Percentiles rank a stretch among this genome's conserved stretches.
Conservation (phyloP, 2,329 filamentous ascomycete species). For the Sordariomycetes sp. region DNA sequence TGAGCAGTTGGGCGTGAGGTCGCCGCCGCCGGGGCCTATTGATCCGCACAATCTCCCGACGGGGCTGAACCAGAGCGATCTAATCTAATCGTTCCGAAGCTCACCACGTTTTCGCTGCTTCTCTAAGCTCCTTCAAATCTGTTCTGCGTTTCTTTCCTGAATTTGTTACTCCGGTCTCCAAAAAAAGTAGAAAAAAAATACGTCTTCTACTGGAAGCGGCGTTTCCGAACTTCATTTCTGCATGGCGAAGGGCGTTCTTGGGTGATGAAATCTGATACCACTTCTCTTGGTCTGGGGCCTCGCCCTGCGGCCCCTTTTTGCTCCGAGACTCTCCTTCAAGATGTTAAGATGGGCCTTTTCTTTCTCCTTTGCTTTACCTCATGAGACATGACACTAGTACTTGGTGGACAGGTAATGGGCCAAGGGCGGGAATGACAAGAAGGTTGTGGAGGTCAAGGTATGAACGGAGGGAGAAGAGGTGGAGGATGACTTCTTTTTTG, state of each 20-base stretch:
- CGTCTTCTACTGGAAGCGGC: background rate
- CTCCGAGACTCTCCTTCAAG: background rate
- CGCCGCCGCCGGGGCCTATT: conserved; percentile 8
- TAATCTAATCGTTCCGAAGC: conserved; percentile 27
- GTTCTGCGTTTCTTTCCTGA: conserved; percentile 1
- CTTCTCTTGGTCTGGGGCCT: background rate
- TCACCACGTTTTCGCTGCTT: background rate
- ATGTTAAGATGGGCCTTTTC: conserved; percentile 9
- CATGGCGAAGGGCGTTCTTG: background rate
- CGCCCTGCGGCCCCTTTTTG: background rate
- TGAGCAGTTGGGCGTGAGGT: conserved; percentile 13
- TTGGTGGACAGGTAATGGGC: background rate
- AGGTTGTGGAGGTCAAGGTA: background rate
- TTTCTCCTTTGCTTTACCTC: conserved; percentile 5
- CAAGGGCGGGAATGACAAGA: background rate
- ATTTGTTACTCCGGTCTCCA: background rate
- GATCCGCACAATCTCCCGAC: conserved; percentile 19
- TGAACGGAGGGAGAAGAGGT: background rate
- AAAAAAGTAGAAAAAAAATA: background rate
- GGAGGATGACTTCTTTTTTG: too few relatives aligned
- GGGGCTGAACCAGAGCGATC: conserved; percentile 38
- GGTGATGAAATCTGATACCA: background rate
- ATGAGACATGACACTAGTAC: background rate
- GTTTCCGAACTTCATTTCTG: background rate
- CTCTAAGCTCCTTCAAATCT: conserved; percentile 8